Evolutionary conservation across 2,329 filamentous ascomycete genomes (phyloP).

Genomic region (Ceratocystis ficicola): DNA sequence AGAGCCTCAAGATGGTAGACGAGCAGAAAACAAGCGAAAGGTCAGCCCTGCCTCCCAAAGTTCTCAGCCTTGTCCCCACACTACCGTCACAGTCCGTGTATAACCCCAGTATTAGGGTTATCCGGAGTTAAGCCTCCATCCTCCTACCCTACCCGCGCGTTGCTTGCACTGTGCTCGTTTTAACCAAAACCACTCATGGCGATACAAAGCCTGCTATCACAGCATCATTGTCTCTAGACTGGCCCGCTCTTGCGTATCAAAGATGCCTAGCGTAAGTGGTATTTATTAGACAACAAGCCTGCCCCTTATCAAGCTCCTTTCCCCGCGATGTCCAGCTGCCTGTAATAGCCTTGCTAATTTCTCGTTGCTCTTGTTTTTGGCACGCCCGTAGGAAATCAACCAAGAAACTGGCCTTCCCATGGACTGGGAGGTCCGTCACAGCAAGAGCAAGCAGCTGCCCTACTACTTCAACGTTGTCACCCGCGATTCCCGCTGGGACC

Average conservation of each 20-base stretch:
- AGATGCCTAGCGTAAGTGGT: constrained; percentile 16
- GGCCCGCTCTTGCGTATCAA: background rate
- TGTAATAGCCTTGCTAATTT: background rate
- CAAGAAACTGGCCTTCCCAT: constrained; percentile 65
- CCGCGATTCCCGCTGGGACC: constrained; percentile 91
- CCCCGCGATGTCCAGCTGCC: background rate
- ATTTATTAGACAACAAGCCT: background rate
- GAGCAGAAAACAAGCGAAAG: no score
- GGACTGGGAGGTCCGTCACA: constrained; percentile 92
- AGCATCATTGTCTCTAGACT: no score
- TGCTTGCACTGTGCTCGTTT: background rate
- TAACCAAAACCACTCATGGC: no score
- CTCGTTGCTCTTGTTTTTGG: no score
- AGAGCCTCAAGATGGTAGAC: no score
- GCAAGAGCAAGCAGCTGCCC: constrained; percentile 94
- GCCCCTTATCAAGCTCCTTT: background rate
- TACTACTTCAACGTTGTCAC: constrained; percentile 93
- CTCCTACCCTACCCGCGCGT: background rate
- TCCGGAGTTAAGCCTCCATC: background rate
- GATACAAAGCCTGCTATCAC: no score
- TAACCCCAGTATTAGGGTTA: background rate
- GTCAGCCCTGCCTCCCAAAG: no score
- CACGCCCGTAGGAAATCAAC: constrained; percentile 13
- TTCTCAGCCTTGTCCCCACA: background rate
- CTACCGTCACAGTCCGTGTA: background rate